phyloP scores from a whole-genome alignment of 2,329 filamentous ascomycete species.

The Fusarium sp. region DNA sequence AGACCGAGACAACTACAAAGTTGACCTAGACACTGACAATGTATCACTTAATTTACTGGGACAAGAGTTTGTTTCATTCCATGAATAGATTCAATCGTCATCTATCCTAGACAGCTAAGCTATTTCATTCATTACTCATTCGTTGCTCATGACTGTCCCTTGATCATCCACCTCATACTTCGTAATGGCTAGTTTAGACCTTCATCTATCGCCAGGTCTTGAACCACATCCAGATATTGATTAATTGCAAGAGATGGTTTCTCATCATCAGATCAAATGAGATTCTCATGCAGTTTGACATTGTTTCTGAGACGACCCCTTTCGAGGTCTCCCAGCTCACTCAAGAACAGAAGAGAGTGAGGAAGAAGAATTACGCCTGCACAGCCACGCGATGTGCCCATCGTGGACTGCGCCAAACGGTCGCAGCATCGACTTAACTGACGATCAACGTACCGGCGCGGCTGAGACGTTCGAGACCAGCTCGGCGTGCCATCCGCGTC shows the following conservation, averaged over 20 bases:
- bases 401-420: conserved; percentile 53
- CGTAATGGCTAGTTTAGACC: conserved; percentile 51
- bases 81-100: conserved; percentile 65
- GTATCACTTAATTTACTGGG: neutral
- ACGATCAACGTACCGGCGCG: conserved; percentile 43
- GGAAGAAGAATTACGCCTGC: conserved; percentile 42
- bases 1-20: neutral
- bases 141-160: conserved; percentile 41
- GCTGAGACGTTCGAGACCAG: conserved; percentile 55
- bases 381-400: conserved; percentile 42
- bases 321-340: conserved; percentile 39
- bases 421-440: conserved; percentile 66
- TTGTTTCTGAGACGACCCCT: conserved; percentile 27
- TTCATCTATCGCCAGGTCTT: conserved; percentile 44
- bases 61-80: conserved; percentile 24
- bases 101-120: conserved; percentile 55
- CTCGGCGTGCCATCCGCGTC: conserved; percentile 54
- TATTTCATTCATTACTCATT: conserved; percentile 35
- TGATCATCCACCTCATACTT: conserved; percentile 38
- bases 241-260: conserved; percentile 39
- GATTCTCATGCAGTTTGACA: conserved; percentile 42
- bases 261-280: conserved; percentile 34
- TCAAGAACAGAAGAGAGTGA: conserved; percentile 49
- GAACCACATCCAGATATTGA: conserved; percentile 48
- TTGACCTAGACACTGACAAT: neutral